phyloP scores from a whole-genome alignment of 78 protist species.

The Isochrysis galbana region DNA sequence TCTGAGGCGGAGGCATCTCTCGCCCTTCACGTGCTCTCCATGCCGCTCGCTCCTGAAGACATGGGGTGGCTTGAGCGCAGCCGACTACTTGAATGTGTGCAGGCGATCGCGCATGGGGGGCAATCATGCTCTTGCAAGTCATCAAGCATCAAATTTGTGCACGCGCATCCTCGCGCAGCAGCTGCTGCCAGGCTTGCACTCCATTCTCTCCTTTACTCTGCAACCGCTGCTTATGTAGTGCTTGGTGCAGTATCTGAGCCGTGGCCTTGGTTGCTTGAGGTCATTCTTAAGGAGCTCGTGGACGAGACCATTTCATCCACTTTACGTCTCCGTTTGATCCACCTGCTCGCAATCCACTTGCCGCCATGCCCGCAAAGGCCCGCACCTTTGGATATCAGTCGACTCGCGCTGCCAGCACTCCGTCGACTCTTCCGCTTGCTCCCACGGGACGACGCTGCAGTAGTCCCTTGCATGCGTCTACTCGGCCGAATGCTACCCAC shows the following conservation, averaged over 20 bases:
- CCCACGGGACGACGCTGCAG: neutral
- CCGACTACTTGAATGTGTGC: neutral
- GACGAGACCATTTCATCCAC: neutral
- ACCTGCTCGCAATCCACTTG: neutral
- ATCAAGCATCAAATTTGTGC: too few relatives aligned
- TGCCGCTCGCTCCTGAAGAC: neutral
- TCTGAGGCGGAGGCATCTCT: neutral
- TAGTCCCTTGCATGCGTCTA: neutral
- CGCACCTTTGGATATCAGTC: neutral
- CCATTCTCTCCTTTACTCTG: neutral
- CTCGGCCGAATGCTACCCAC: neutral
- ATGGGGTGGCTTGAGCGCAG: neutral
- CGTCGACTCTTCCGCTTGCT: neutral
- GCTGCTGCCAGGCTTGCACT: neutral
- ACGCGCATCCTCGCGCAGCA: too few relatives aligned
- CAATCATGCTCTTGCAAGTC: neutral
- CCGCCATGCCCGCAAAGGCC: neutral
- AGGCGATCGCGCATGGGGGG: neutral
- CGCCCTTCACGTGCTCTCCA: neutral
- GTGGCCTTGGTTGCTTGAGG: neutral
- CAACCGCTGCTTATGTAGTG: neutral
- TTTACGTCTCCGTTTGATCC: neutral
- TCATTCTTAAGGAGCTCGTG: neutral
- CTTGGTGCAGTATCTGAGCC: neutral
- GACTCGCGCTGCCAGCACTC: neutral